Base-by-base conservation (phyloP, 768 basidiomycete genomes). In the Megacollybia marginata region DNA sequence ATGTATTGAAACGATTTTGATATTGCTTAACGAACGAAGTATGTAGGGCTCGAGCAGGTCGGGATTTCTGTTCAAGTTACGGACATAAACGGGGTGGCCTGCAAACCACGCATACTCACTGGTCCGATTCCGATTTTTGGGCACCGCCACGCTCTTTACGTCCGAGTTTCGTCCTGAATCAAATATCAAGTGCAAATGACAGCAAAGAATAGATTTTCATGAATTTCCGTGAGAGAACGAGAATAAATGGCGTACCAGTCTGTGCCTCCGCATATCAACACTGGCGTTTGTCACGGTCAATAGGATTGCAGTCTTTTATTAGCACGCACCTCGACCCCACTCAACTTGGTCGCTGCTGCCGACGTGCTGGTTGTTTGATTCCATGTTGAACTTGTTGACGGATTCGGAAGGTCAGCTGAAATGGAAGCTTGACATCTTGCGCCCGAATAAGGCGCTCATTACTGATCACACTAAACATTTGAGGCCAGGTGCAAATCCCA, bases 31-130 rank as follows among this genome's bases (percentile, higher is more conserved):
- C 1, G 92, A 89, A 50, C 95, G 88, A 15, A 97, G 76, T 58
- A 95, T 90, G 66, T 93, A 80, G 0, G 93, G 92, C 65, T 88
- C 82, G 48, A 85, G 75, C 4, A 97, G 78, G 73, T 97, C 93
- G 4, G 91, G 85, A 53, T 75, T 80, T 63, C 75, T 78, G 59
- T 44, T 40, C 38, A 40, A 15, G 18, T 23, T 16, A 20, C 16
- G 20, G 36, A 31, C 33, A 15, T 19, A 11, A 10, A 36, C 33
- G 15, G 48, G 31, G 38, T 23, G 18, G 34, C 13, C 5, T 9
- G 4, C 18, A 38, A 69, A 73, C 58, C 56, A 74, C 75, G 63
- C 52, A 47, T 62, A 58, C 48, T 65, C 28, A 28, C 13, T 44
- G n/a, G 13, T 44, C 67, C 11, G 64, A 62, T 52, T 68, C 70